A percentile compares a stretch with the other conserved stretches of the same genome.
Evolutionary conservation across 2,329 filamentous ascomycete genomes (phyloP).

Genomic region (Colletotrichum eleusines): DNA sequence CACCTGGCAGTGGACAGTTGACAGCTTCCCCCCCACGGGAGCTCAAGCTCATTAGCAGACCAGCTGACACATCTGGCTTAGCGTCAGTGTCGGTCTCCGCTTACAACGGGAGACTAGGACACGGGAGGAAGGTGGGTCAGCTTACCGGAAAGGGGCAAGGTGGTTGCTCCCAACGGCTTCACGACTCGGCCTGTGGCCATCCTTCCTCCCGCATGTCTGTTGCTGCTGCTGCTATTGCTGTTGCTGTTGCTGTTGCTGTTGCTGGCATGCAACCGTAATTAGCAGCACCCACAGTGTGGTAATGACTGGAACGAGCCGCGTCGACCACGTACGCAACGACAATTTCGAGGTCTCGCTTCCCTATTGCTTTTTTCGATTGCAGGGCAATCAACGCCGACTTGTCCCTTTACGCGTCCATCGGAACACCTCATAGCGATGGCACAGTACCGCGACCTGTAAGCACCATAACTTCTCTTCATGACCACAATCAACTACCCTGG

Average conservation of each 20-base stretch:
- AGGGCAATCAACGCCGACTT: background rate
- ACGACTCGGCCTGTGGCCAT: conserved; percentile 6
- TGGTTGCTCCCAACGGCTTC: conserved; percentile 4
- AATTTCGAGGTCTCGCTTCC: conserved; percentile 1
- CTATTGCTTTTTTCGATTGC: background rate
- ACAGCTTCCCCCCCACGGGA: conserved; percentile 17
- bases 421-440: conserved; percentile 24
- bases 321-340: conserved; percentile 3
- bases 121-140: conserved; percentile 23
- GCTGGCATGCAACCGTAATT: conserved; percentile 20
- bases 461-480: conserved; percentile 34
- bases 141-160: conserved; percentile 14
- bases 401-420: background rate
- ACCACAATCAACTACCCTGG: conserved; percentile 16
- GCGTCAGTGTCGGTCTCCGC: conserved; percentile 4
- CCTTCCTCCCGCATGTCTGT: conserved; percentile 7
- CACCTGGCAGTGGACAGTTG: conserved; percentile 26
- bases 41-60: conserved; percentile 26
- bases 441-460: conserved; percentile 31
- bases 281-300: background rate
- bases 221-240: background rate
- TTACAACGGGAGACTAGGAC: conserved; percentile 4
- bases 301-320: conserved; percentile 20
- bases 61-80: conserved; percentile 23
- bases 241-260: background rate